Base-by-base conservation (phyloP, 108 stramenopile genomes). In the Aureococcus anophagefferens region DNA sequence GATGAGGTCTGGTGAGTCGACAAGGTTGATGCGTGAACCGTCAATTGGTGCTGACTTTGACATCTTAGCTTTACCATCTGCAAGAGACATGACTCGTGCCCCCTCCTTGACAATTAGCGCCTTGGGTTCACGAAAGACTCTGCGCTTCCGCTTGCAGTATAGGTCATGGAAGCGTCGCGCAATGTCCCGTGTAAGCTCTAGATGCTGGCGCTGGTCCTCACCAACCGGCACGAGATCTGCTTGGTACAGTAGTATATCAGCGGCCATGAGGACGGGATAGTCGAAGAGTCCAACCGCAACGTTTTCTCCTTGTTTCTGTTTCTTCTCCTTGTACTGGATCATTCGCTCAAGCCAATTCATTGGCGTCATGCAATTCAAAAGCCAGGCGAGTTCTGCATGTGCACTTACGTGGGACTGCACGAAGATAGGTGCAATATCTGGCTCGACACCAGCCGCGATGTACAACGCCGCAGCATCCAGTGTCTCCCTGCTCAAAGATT, bases 241-340 rank as follows among this genome's bases (percentile, higher is more conserved):
- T 74, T 94, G 89, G 81, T 98, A 99, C 33, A 99, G 76, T 44
- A 99, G 77, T 64, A 99, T 98, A 75, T 99, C 99, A 17, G 99
- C 94, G 9, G 99, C 96, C 98, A 98, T 98, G 32, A 99, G 85
- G 17, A 94, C 86, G 17, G 99, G 99, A 76, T 99, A 99, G 63
- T 91, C 86, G 75, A 98, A 91, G 14, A 99, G 83, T 29, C 99
- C 97, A 1, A 88, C 88, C 0, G 92, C 94, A 34, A 94, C 94
- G 40, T 86, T 88, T 33, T 85, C 80, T 46, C 81, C 83, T 46
- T 88, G 84, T 71, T 96, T 99, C 73, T 85, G 85, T 7, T 93
- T 80, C 86, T 99, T 99, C 69, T 98, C 96, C 79, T 98, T 99
- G 90, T 91, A 99, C 85, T 99, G 99, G 66, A 98, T 99, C 99